Conservation (phyloP, 805 yeast genomes). For the Candida manassasensis region DNA sequence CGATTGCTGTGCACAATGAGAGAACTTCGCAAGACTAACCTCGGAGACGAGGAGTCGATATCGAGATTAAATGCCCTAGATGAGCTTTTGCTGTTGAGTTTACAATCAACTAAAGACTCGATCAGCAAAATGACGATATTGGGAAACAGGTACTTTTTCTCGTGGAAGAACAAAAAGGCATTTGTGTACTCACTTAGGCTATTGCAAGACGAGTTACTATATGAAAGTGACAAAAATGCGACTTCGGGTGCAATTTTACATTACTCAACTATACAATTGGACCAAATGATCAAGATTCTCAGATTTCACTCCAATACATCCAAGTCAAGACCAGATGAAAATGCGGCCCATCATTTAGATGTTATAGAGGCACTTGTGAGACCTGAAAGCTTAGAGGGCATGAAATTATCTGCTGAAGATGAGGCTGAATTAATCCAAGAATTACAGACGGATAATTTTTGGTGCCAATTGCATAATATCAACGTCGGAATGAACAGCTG, state of each 20-base stretch:
- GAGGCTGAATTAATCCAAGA: conserved; percentile 6
- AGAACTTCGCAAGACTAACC: background rate
- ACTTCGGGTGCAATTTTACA: background rate
- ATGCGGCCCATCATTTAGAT: conserved; percentile 3
- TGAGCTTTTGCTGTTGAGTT: background rate
- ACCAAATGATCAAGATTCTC: conserved; percentile 1
- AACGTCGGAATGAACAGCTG: conserved; percentile 4
- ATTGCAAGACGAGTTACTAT: conserved; percentile 2
- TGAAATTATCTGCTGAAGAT: conserved; percentile 4
- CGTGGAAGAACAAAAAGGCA: conserved; percentile 6
- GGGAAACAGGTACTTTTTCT: conserved; percentile 2
- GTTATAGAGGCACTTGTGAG: background rate
- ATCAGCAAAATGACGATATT: background rate
- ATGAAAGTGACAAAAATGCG: background rate
- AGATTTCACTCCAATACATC: background rate
- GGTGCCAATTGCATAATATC: conserved; percentile 9
- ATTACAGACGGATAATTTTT: conserved; percentile 11
- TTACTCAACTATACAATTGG: background rate
- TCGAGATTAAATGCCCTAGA: background rate
- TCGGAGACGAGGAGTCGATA: background rate
- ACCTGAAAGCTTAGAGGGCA: background rate
- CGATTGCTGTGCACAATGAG: conserved; percentile 1
- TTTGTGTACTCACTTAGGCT: conserved; percentile 2
- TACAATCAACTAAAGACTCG: conserved; percentile 1
- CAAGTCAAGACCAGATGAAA: conserved; percentile 4